Base-by-base conservation (phyloP, 1,284 basidiomycete species). In the Tylopilus orsonianus region DNA sequence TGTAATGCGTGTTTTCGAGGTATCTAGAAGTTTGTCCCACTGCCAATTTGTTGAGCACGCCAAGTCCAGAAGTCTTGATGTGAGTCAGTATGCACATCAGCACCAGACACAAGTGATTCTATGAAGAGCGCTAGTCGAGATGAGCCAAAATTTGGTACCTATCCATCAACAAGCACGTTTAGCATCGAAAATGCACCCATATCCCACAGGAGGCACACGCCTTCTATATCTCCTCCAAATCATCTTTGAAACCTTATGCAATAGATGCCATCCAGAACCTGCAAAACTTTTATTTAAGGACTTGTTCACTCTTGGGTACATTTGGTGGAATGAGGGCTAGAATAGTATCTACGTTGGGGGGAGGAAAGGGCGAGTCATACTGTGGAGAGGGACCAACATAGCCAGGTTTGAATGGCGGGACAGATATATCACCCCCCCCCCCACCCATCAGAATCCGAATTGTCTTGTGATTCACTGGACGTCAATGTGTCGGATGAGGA, bases 231-330 rank as follows among this genome's bases (percentile, higher is more conserved):
- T 83, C 76, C 58, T 88, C 85, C 16, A 91, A 70, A 63, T 90
- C 88, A 43, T 87, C 82, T 52, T 78, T 78, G 67, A 90, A 91
- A 14, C 80, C 86, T 63, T 90, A 87, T 1, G 83, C 87, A 4
- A 90, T 75, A 2, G 82, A 79, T 3, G 79, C 67, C 86, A 91
- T 89, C 87, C 87, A 91, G 61, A 90, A 89, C 61, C 83, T 83
- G 47, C 80, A 71, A 61, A 90, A 90, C 35, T 74, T 78, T 23
- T 79, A 79, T 55, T 79, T 82, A 57, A 90, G 60, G 2, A 65
- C 62, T 39, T 78, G 66, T 49, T 88, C 83, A 29, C 72, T 67
- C 48, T 72, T 61, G 22, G 65, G 65, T 9, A 67, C 57, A 8
- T 69, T 66, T 26, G 52, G 51, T 0, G 73, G 62, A 5, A 83